Base-by-base conservation (phyloP, 805 yeast genomes). In the Barnettozyma botsteinii region DNA sequence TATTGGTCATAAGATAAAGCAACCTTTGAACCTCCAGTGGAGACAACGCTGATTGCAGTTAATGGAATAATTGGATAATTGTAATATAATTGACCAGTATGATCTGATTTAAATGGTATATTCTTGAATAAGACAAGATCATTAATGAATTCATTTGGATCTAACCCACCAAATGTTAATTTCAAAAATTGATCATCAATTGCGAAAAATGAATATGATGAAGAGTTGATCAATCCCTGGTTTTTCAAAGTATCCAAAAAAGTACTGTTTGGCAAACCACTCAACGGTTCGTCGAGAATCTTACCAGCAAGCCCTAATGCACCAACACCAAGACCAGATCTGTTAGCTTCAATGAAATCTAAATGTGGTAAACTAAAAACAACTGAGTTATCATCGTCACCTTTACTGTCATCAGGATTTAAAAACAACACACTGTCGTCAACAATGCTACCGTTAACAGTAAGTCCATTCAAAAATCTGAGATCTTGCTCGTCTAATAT, bases 111-210 rank as follows among this genome's bases (percentile, higher is more conserved):
- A 20, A 62, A 65, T 8, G 82, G 75, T 3, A 80, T 53, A 50
- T 71, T 70, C 29, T 73, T 68, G 49, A 70, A 81, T 31, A 61
- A 56, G 20, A 68, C 70, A 13, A 81, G 55, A 24, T 68, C 64
- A 1, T 79, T 84, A 7, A 50, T 48, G 43, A 56, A 73, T 34
- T 67, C 64, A 22, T 62, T 56, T 9, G 66, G 60, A 50, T 79
- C 76, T 4, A 82, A 73, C 4, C 75, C 77, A 10, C 93, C 89
- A 2, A 81, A 62, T 7, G 79, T 54, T 11, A 82, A 42, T 31
- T 52, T 54, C 9, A 73, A 69, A 37, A 18, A 53, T 23, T 5
- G 37, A 32, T 42, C 43, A 28, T 44, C 40, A 14, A 15, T n/a
- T 2, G 51, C 31, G 52, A 67, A 67, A 24, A 74, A 47, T 0